Conservation (phyloP, 257 asterid genomes). For the Handroanthus guayacan region DNA sequence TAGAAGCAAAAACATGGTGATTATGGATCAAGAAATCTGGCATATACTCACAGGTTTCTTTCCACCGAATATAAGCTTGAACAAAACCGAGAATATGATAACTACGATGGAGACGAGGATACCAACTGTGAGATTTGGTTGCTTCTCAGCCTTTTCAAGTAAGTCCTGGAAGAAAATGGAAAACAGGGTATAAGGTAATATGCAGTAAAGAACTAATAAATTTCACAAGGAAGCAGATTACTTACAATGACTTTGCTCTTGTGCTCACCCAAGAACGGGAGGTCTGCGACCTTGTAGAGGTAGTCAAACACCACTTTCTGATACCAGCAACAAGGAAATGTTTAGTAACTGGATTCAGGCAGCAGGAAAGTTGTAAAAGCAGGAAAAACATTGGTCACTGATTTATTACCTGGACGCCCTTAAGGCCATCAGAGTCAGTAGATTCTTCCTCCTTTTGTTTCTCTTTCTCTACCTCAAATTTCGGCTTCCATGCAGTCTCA, state of each 20-base stretch:
- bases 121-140: slow-evolving; percentile 82
- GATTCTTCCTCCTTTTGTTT: slow-evolving; percentile 76
- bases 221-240: neutral
- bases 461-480: slow-evolving; percentile 77
- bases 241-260: slow-evolving; percentile 78
- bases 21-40: neutral
- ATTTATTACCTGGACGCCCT: slow-evolving; percentile 76
- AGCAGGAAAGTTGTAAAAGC: neutral
- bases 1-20: neutral
- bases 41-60: slow-evolving; percentile 71
- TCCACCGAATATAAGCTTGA: slow-evolving; percentile 81
- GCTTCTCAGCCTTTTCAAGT: slow-evolving; percentile 85
- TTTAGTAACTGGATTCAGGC: neutral
- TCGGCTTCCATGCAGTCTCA: slow-evolving; percentile 80
- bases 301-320: slow-evolving; percentile 82
- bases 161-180: slow-evolving; percentile 59
- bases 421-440: slow-evolving; percentile 66
- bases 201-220: neutral
- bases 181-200: slow-evolving; percentile 11
- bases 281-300: slow-evolving; percentile 86
- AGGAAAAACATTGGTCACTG: neutral
- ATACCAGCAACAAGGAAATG: slow-evolving; percentile 16
- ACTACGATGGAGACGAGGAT: slow-evolving; percentile 57
- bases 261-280: slow-evolving; percentile 86
- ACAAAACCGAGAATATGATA: slow-evolving; percentile 60